A percentile compares a stretch with the other conserved stretches of the same genome.
Evolutionary conservation across 2,329 filamentous ascomycete species (phyloP).

Genomic region (Cercospora sp.): DNA sequence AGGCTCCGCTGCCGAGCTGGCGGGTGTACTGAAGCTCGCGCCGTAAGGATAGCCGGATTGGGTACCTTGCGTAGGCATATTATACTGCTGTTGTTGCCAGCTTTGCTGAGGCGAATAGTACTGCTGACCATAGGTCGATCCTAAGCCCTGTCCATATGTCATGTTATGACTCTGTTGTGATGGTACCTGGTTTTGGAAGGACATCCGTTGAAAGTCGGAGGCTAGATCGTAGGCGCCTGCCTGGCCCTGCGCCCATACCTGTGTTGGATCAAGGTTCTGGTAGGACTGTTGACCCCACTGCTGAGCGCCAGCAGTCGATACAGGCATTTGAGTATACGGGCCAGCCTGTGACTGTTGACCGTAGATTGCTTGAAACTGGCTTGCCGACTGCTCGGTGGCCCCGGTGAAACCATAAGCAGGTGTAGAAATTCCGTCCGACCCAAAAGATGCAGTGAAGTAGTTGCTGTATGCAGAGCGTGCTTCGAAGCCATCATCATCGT

Average conservation of each 20-base stretch:
- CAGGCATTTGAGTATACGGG: conserved; percentile 12
- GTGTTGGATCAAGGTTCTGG: conserved; percentile 40
- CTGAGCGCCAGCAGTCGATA: conserved; percentile 3
- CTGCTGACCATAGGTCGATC: conserved; percentile 27
- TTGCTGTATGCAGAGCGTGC: conserved; percentile 64
- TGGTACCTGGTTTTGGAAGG: conserved; percentile 42
- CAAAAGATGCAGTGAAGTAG: conserved; percentile 31
- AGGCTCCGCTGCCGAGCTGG: conserved; percentile 37
- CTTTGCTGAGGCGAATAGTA: conserved; percentile 30
- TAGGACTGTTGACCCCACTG: conserved; percentile 29
- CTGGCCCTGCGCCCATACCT: conserved; percentile 35
- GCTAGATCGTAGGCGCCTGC: conserved; percentile 47
- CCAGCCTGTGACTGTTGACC: conserved; percentile 17
- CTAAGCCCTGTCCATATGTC: conserved; percentile 20
- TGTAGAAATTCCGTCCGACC: conserved; percentile 19
- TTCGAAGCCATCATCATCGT: conserved; percentile 65
- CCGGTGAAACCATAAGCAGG: conserved; percentile 21
- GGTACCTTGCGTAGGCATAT: conserved; percentile 28
- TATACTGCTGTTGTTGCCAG: conserved; percentile 36
- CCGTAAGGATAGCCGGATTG: conserved; percentile 21
- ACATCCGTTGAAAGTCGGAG: conserved; percentile 50
- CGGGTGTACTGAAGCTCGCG: conserved; percentile 29
- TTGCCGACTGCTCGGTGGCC: conserved; percentile 12
- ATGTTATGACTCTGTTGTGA: conserved; percentile 28
- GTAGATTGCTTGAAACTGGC: conserved; percentile 23